Evolutionary conservation across 139 green algal genomes (phyloP).

Genomic region (Chlorella vulgaris): DNA sequence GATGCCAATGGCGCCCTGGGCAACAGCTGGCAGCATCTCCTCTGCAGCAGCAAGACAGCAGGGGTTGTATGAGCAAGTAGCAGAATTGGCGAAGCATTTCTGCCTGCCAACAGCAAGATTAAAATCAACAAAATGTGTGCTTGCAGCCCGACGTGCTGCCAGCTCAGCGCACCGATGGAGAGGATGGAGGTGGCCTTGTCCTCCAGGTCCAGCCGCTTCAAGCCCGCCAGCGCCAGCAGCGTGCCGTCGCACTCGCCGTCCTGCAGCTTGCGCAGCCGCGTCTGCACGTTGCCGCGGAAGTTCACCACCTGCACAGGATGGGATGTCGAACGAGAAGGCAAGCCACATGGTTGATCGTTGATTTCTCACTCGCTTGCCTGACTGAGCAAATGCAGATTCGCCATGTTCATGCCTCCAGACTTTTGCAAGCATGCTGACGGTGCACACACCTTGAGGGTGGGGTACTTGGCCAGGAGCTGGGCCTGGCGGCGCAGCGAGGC

Average conservation of each 20-base stretch:
- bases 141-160: constrained; percentile 54
- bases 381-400: background rate
- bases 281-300: constrained; percentile 99
- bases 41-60: background rate
- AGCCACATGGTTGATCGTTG: too few species aligned
- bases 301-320: constrained; percentile 86
- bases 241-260: constrained; percentile 92
- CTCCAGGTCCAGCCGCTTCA: constrained; percentile 95
- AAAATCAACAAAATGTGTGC: background rate
- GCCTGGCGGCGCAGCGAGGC: constrained; percentile 92
- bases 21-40: constrained; percentile 97
- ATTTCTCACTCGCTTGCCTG: too few species aligned
- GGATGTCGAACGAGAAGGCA: too few species aligned
- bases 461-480: constrained; percentile 95
- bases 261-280: constrained; percentile 93
- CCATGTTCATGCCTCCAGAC: background rate
- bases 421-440: background rate
- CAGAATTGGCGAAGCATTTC: too few species aligned
- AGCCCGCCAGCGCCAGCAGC: constrained; percentile 93
- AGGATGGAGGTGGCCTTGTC: constrained; percentile 94
- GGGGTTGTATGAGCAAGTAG: too few species aligned
- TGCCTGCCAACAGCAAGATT: too few species aligned
- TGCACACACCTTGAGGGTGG: constrained; percentile 79
- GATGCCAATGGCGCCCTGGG: constrained; percentile 98
- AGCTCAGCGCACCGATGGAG: background rate